These are phyloP conservation scores for Nicotiana sylvestris DNA, from an alignment of 257 asterid genomes.

Conservation along the genomic window DNA sequence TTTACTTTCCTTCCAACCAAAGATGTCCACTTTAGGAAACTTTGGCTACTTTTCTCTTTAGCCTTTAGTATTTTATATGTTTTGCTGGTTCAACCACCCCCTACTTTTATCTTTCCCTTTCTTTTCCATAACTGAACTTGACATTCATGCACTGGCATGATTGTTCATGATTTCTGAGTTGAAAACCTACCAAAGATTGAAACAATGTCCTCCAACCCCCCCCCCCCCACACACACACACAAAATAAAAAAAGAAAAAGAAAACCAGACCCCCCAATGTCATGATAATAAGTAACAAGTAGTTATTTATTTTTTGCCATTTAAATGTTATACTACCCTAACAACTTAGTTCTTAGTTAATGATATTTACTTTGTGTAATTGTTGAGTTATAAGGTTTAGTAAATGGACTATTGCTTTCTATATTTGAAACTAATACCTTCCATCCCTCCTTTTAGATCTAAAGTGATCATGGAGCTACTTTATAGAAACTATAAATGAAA, in stretches of 20 bases:
- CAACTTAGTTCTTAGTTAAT: too few species aligned
- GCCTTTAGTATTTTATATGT: not conserved
- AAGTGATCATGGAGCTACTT: not conserved
- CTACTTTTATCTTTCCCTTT: not conserved
- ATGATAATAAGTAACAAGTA: too few species aligned
- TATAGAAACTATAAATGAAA: too few species aligned
- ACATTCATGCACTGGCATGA: not conserved
- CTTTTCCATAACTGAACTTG: not conserved
- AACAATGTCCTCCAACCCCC: not conserved
- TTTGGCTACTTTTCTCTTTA: constrained; percentile 1
- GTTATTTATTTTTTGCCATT: too few species aligned
- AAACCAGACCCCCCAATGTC: too few species aligned
- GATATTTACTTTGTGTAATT: not conserved
- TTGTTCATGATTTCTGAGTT: not conserved
- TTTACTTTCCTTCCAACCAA: not conserved
- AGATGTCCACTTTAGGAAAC: not conserved
- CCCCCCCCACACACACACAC: too few species aligned
- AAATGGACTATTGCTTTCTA: not conserved
- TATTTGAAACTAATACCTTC: too few species aligned
- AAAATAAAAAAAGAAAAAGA: too few species aligned
- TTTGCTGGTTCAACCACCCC: not conserved
- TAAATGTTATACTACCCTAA: too few species aligned
- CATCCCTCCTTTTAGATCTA: too few species aligned
- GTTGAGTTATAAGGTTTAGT: not conserved
- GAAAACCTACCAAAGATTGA: not conserved